Evolutionary conservation across 2,329 filamentous ascomycete genomes (phyloP).

Genomic region (Ilyonectria robusta): DNA sequence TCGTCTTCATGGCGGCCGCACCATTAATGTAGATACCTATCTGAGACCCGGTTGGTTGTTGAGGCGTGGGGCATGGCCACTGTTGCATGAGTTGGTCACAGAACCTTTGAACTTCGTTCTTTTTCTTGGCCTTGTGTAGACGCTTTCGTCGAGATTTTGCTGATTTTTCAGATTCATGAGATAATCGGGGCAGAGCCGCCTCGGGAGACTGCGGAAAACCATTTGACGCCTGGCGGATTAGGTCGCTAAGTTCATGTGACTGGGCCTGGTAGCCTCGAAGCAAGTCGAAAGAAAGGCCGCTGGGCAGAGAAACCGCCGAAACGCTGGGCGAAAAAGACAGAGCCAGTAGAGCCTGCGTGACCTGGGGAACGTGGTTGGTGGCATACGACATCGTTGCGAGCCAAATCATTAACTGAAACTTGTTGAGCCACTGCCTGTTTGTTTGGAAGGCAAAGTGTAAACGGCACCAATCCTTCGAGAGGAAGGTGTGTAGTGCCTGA

Average conservation of each 20-base stretch:
- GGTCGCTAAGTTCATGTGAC: neutral
- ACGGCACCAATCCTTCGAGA: conserved; percentile 31
- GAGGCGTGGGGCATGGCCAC: conserved; percentile 26
- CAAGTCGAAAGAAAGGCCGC: neutral
- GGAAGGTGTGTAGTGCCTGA: neutral
- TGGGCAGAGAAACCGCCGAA: neutral
- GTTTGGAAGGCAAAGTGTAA: conserved; percentile 30
- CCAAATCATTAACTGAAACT: conserved; percentile 35
- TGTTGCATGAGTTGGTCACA: neutral
- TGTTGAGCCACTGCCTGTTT: conserved; percentile 28
- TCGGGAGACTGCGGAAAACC: neutral
- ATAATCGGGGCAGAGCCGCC: neutral
- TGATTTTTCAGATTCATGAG: neutral
- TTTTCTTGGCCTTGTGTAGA: conserved; percentile 3
- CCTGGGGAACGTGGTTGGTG: neutral
- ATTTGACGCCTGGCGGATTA: neutral
- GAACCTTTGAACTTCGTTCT: neutral
- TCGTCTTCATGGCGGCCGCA: neutral
- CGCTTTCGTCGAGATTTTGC: neutral
- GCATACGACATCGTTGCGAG: conserved; percentile 35
- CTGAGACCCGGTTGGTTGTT: neutral
- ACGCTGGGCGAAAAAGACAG: conserved; percentile 9
- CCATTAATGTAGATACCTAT: conserved; percentile 23
- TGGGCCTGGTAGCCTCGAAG: conserved; percentile 3
- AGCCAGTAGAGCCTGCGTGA: conserved; percentile 31